Evolutionary conservation across 139 green algal genomes (phyloP), one percentile per base, ranked within the genome.

Genomic region (Protoeuglena noctilucae): DNA sequence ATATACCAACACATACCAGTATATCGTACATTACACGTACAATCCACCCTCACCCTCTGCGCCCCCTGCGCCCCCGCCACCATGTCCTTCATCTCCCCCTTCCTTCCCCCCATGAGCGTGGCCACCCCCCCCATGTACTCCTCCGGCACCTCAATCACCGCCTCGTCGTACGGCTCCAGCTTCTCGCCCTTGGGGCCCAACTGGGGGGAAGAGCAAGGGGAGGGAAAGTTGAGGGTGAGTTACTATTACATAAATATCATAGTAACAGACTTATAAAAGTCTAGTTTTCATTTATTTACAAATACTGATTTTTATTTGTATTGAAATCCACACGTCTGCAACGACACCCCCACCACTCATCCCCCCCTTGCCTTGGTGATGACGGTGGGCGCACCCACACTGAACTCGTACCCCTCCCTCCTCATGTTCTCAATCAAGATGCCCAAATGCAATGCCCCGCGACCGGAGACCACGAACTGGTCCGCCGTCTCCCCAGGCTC

Each of bases 371-470:
- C 53, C 19, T 60, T 60, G 19, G 29, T 6, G 40, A 60, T 60
- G 19, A 60, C 53, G n/a, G 19, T 50, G n/a, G 18, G 60, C 49
- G 18, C 30, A 4, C 50, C 34, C 23, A 84, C 64, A 51, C 55
- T 54, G 51, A 84, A 82, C 68, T 84, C 76, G 56, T 77, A 83
- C 23, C 81, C 81, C 71, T 94, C 85, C 3, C 84, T 61, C 4
- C 86, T 64, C 91, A 99, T 98, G 68, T 87, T 95, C 78, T 99
- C 91, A 60, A 98, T 97, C 7, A 99, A 79, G 60, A 99, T 96
- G 51, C 79, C 74, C 49, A 93, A 73, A 57, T 79, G 71, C 24
- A 80, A 58, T 41, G 2, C 4, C 24, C 89, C 90, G 30, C 90
- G 74, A 1, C 91, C 91, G 47, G 68, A 85, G 47, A 99, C 87